These are phyloP conservation scores for Daldinia vernicosa DNA, from an alignment of 495 filamentous ascomycete species.

Conservation along the genomic window DNA sequence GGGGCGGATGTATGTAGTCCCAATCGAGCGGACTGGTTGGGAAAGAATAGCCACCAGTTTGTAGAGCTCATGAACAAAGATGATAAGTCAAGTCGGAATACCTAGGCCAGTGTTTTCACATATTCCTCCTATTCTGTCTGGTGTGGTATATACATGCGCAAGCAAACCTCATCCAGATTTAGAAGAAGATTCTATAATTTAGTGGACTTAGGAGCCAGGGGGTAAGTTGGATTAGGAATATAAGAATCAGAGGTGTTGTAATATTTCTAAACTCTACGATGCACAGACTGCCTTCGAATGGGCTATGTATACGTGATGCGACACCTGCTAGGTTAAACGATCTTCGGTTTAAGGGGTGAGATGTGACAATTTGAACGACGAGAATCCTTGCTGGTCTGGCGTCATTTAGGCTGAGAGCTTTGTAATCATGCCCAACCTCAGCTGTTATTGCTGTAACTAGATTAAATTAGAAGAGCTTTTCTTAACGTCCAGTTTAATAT, in stretches of 20 bases:
- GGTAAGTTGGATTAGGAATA: not conserved
- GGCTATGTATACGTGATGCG: not conserved
- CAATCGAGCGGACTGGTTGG: slow-evolving; percentile 30
- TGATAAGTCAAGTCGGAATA: slow-evolving; percentile 23
- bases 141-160: not conserved
- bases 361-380: not conserved
- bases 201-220: not conserved
- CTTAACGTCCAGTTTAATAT: not conserved
- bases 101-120: not conserved
- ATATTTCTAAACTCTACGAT: not conserved
- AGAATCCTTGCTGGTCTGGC: slow-evolving; percentile 30
- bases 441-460: not conserved
- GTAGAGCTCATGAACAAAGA: slow-evolving; percentile 38
- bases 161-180: not conserved
- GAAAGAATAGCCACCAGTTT: slow-evolving; percentile 21
- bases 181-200: not conserved
- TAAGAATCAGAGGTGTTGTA: not conserved
- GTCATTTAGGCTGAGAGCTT: slow-evolving; percentile 37
- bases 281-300: not conserved
- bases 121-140: not conserved
- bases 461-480: slow-evolving; percentile 6
- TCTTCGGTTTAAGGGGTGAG: not conserved
- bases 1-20: slow-evolving; percentile 35
- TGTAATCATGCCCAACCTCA: slow-evolving; percentile 37
- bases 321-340: not conserved